Base-by-base conservation (phyloP, 2,329 filamentous ascomycete genomes). In the Fusarium austroafricanum region DNA sequence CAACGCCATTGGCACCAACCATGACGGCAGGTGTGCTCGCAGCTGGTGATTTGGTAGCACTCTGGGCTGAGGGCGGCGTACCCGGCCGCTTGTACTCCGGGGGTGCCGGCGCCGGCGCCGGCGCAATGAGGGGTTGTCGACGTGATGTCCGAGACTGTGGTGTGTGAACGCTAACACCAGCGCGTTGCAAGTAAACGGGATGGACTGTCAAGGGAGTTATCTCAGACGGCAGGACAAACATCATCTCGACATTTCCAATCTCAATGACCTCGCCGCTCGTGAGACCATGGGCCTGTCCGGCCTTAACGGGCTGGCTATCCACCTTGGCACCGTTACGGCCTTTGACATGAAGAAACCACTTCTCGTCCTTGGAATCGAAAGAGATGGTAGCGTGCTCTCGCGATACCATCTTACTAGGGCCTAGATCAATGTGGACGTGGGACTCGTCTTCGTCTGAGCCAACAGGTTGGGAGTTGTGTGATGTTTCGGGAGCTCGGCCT, bases 211-310 rank as follows among this genome's bases (percentile, higher is more conserved):
- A 84, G 23, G 88, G 87, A 56, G 83, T 83, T 44, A 88, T 84
- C 69, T 92, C 90, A 23, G 88, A 89, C 1, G 96, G 95, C n/a
- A 97, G 87, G 46, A 97, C 93, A 79, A 99, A 99, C 84, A 98
- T 95, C 96, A 99, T 99, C 82, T 99, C 95, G 2, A 96, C 92
- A 53, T 92, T 92, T 72, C 91, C 92, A 75, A 98, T 92, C 75
- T 97, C 94, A 59, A 99, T 90, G 42, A 98, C 93, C 76, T 95
- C 90, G 59, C 96, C 96, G 73, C 94, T 97, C 40, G 89, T 88
- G 26, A 99, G 85, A 29, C 87, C 82, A 33, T 88, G 86, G 35
- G 88, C 85, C 38, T 86, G 82, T 14, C 91, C 90, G 51, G 90
- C 85, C 73, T 91, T 92, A 56, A 96, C 81, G 20, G 87, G 83